phyloP scores from a whole-genome alignment of 2,329 filamentous ascomycete genomes.

The Cordyceps farinosa region DNA sequence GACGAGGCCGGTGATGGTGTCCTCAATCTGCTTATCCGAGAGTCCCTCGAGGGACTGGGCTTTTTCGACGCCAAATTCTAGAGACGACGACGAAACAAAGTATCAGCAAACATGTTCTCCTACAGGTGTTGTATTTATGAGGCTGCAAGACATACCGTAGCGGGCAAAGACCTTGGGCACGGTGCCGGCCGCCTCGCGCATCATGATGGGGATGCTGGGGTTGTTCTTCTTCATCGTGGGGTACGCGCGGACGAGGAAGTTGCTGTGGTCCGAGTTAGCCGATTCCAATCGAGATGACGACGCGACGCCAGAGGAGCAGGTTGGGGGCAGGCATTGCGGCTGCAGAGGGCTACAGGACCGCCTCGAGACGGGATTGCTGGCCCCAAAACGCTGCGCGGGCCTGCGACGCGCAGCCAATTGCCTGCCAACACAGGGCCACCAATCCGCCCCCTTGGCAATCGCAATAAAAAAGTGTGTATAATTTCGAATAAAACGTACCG shows the following conservation, averaged over 20 bases:
- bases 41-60: constrained; percentile 56
- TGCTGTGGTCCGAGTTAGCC: constrained; percentile 41
- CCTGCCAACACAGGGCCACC: too few species aligned
- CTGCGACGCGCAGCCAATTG: neutral
- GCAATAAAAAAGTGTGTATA: neutral
- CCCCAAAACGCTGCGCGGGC: neutral
- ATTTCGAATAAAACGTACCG: constrained; percentile 55
- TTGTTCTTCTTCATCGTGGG: constrained; percentile 99
- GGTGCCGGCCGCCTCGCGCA: constrained; percentile 85
- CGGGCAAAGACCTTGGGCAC: constrained; percentile 84
- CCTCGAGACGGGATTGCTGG: neutral
- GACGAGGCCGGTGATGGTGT: constrained; percentile 53
- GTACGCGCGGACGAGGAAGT: constrained; percentile 87
- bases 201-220: constrained; percentile 86
- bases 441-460: neutral
- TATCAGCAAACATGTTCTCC: neutral
- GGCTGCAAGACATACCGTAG: constrained; percentile 62
- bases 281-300: neutral
- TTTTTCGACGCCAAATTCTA: constrained; percentile 56
- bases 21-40: constrained; percentile 59
- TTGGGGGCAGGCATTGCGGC: neutral
- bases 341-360: neutral
- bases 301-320: neutral
- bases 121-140: neutral
- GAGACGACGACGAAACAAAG: neutral